Percentiles rank a stretch among this genome's conserved stretches.
phyloP scores from a whole-genome alignment of 108 stramenopile genomes.

The Skeletonema menzelii region DNA sequence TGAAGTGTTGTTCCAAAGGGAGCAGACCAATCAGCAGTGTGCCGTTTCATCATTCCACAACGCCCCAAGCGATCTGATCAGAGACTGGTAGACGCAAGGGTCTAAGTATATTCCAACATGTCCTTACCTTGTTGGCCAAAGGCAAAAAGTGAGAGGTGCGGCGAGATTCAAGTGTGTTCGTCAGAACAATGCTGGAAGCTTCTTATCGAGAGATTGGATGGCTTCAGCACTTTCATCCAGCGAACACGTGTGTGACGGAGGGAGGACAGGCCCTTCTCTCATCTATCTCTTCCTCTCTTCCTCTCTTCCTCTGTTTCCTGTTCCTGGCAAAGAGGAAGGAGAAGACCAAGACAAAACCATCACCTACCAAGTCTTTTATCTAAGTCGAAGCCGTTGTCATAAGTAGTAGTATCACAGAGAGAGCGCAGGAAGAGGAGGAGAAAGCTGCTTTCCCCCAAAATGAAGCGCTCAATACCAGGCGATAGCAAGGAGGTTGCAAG shows the following conservation, averaged over 20 bases:
- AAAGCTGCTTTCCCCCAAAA: background rate
- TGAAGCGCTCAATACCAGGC: background rate
- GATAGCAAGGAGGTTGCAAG: background rate
- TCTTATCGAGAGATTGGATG: background rate
- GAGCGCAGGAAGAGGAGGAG: background rate
- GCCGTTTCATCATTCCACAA: background rate
- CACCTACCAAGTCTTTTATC: too few relatives aligned
- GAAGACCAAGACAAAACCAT: too few relatives aligned
- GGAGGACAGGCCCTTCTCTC: background rate
- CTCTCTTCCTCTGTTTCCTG: too few relatives aligned
- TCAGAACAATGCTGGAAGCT: conserved; percentile 1
- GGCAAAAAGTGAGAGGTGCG: conserved; percentile 5
- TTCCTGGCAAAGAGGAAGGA: too few relatives aligned
- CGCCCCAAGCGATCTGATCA: too few relatives aligned
- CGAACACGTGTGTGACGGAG: background rate
- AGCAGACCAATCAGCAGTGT: background rate
- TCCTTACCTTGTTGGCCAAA: background rate
- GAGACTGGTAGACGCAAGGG: background rate
- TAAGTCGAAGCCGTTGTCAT: too few relatives aligned
- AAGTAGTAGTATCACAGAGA: background rate
- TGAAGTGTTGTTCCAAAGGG: background rate
- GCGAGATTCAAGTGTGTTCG: too few relatives aligned
- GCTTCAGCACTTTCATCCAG: background rate
- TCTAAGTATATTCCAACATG: background rate
- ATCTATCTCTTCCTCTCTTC: background rate